Base-by-base conservation (phyloP, 805 yeast genomes). In the Cyberlindnera petersonii region DNA sequence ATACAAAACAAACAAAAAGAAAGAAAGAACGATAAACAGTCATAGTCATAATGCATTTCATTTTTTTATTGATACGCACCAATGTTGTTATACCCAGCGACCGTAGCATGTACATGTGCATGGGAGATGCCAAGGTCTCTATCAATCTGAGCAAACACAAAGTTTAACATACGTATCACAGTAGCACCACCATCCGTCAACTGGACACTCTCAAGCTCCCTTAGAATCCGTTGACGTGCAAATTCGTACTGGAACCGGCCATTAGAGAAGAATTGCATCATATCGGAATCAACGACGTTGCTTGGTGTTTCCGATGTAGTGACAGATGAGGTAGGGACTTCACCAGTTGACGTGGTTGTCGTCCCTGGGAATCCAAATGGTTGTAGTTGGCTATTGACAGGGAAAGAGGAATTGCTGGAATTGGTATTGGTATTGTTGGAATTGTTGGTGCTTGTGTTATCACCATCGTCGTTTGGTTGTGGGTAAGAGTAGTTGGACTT, bases 191-290 rank as follows among this genome's bases (percentile, higher is more conserved):
- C 10, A 9, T 36, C 36, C 1, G 38, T 48, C 15, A 17, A 38
- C 16, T n/a, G n/a, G n/a, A n/a, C n/a, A n/a, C n/a, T n/a, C n/a
- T 47, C 49, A 16, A 54, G 24, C 22, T 51, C 55, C 17, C 46
- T 48, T 3, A 49, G 6, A 11, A 54, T 26, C 19, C 39, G 35
- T 13, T 42, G 46, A 22, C 50, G 39, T 1, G 43, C 52, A 16
- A 31, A 5, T 9, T 46, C 51, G 36, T 49, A 53, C 23, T 51
- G 56, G 23, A 54, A 47, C 24, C 50, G 39, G 18, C 50, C 51
- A 11, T 53, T 48, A 13, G 44, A 45, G 26, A 34, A 52, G 21
- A 33, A 51, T 24, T 48, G 49, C 35, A 43, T 26, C 34, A 34
- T 30, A 3, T 43, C 47, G 6, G 24, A 27, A 11, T 35, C 42